These are phyloP conservation scores for Phoma sp. DNA, from an alignment of 2,329 filamentous ascomycete species.

Conservation along the genomic window DNA sequence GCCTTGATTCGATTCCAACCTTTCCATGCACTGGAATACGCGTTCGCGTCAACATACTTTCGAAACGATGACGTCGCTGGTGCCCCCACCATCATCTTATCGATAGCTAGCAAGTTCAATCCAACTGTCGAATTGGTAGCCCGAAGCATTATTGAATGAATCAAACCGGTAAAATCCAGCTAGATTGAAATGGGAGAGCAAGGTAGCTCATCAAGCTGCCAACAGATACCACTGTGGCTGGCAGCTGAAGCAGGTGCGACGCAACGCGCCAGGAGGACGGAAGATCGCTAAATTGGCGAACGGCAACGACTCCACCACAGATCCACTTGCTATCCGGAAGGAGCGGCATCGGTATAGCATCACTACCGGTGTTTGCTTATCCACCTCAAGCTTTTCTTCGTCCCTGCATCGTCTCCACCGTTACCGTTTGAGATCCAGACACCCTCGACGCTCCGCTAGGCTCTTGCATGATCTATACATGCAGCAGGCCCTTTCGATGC, in stretches of 20 bases:
- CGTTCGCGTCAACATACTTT: not conserved
- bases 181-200: not conserved
- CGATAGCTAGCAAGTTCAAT: not conserved
- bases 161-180: no score
- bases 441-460: no score
- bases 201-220: not conserved
- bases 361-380: not conserved
- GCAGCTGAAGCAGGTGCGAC: not conserved
- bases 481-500: no score
- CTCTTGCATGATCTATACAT: no score
- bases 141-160: not conserved
- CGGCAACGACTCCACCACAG: not conserved
- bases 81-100: conserved; percentile 8
- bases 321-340: not conserved
- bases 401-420: not conserved
- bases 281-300: not conserved
- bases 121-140: not conserved
- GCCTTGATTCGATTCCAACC: not conserved
- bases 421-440: not conserved
- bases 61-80: conserved; percentile 16
- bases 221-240: not conserved
- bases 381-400: not conserved
- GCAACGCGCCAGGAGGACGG: not conserved
- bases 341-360: not conserved
- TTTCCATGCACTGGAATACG: not conserved